Conservation (phyloP, 129 eudicot genomes). For the Helianthus annuus region DNA sequence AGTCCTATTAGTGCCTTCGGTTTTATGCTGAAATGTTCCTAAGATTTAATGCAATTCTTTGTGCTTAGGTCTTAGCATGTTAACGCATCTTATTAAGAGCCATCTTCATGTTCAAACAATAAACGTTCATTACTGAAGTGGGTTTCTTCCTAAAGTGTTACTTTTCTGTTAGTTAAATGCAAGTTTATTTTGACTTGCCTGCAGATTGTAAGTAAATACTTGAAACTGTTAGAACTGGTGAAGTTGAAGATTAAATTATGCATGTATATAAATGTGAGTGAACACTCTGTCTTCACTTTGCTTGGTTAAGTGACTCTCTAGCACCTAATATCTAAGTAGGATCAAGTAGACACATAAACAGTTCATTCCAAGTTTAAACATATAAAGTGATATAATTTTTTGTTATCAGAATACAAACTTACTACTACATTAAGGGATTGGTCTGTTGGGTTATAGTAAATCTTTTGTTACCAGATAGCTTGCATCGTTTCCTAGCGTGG, state of each 20-base stretch:
- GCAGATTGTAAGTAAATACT: not conserved
- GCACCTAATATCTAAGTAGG: not conserved
- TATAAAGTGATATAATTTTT: too few species aligned
- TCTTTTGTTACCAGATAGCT: too few species aligned
- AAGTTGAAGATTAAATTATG: not conserved
- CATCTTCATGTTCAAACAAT: constrained; percentile 15
- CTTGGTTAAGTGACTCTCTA: not conserved
- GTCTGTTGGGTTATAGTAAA: not conserved
- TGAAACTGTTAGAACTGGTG: not conserved
- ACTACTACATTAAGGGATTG: not conserved
- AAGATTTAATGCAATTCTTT: not conserved
- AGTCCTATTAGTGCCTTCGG: not conserved
- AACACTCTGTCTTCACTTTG: not conserved
- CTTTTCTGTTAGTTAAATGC: constrained; percentile 6
- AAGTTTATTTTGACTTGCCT: not conserved
- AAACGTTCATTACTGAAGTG: not conserved
- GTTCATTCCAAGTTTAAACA: not conserved
- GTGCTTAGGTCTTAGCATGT: constrained; percentile 8
- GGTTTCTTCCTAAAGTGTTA: not conserved
- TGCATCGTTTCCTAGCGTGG: too few species aligned
- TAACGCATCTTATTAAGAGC: not conserved
- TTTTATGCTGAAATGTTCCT: not conserved
- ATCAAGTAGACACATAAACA: not conserved
- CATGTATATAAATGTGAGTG: not conserved
- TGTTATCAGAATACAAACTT: too few species aligned